These are phyloP conservation scores for Pseudogymnoascus sp. DNA, from an alignment of 2,329 filamentous ascomycete genomes.

Conservation along the genomic window DNA sequence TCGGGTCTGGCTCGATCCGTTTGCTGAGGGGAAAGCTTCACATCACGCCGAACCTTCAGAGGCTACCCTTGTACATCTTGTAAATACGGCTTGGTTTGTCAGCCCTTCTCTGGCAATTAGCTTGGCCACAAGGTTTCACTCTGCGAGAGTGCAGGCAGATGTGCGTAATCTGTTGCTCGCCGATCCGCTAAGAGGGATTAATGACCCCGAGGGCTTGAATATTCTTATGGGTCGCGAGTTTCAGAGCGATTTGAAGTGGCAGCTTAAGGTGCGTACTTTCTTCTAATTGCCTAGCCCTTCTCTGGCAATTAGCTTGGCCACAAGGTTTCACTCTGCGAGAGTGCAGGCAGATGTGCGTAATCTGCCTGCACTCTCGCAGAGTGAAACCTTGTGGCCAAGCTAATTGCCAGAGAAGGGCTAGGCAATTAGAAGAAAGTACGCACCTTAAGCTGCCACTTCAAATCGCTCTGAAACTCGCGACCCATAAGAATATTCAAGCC, in stretches of 20 bases:
- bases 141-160: slow-evolving; percentile 63
- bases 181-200: slow-evolving; percentile 74
- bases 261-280: slow-evolving; percentile 62
- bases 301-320: slow-evolving; percentile 77
- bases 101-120: slow-evolving; percentile 83
- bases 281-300: slow-evolving; percentile 42
- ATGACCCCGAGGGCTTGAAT: slow-evolving; percentile 74
- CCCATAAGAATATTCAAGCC: slow-evolving; percentile 78
- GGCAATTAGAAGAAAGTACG: background rate
- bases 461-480: slow-evolving; percentile 65
- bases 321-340: slow-evolving; percentile 69
- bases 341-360: slow-evolving; percentile 70
- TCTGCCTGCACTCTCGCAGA: slow-evolving; percentile 63
- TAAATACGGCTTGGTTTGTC: slow-evolving; percentile 82
- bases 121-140: slow-evolving; percentile 71
- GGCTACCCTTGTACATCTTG: slow-evolving; percentile 41
- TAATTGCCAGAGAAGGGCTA: slow-evolving; percentile 71
- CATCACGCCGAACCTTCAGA: slow-evolving; percentile 32
- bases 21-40: slow-evolving; percentile 43
- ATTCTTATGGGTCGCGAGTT: slow-evolving; percentile 71
- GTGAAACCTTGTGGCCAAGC: slow-evolving; percentile 72
- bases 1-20: slow-evolving; percentile 81
- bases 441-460: slow-evolving; percentile 80
- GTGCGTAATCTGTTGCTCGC: slow-evolving; percentile 74
- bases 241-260: slow-evolving; percentile 71